A percentile compares a stretch with the other conserved stretches of the same genome.
Conservation (phyloP, 352 stramenopile species). For the Phytophthora sojae region DNA sequence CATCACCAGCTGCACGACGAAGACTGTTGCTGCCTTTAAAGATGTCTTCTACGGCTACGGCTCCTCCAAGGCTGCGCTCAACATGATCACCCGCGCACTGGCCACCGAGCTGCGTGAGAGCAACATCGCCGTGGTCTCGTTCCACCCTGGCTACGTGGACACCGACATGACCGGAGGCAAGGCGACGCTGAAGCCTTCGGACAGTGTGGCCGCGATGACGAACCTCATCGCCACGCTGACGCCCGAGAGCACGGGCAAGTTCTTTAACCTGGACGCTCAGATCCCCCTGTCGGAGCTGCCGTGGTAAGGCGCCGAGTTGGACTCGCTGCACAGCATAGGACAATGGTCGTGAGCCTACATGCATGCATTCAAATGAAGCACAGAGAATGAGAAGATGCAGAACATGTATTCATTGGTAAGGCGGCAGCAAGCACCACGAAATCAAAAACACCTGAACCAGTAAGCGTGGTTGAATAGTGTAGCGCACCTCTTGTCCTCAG, state of each 20-base stretch:
- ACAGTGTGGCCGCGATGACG: conserved; percentile 42
- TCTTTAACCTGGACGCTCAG: conserved; percentile 38
- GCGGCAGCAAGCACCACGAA: neutral
- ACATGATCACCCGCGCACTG: conserved; percentile 14
- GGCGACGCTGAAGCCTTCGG: conserved; percentile 31
- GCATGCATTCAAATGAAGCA: no score
- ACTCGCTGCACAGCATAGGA: no score
- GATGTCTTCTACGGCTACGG: conserved; percentile 58
- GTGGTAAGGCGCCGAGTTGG: conserved; percentile 31
- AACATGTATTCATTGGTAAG: neutral
- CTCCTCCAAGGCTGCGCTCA: conserved; percentile 68
- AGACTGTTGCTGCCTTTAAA: conserved; percentile 14
- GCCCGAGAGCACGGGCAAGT: conserved; percentile 38
- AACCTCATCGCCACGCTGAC: conserved; percentile 38
- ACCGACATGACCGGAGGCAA: conserved; percentile 46
- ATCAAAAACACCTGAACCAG: conserved; percentile 14
- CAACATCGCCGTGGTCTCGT: conserved; percentile 39
- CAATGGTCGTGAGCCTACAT: no score
- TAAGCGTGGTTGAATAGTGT: neutral
- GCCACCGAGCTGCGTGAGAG: conserved; percentile 51
- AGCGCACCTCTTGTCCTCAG: conserved; percentile 4
- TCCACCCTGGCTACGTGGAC: conserved; percentile 59
- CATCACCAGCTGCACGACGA: conserved; percentile 28
- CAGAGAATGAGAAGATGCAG: neutral
- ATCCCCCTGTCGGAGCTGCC: conserved; percentile 28